phyloP scores from a whole-genome alignment of 164 flowering plant species.

The Berberis thunbergii region DNA sequence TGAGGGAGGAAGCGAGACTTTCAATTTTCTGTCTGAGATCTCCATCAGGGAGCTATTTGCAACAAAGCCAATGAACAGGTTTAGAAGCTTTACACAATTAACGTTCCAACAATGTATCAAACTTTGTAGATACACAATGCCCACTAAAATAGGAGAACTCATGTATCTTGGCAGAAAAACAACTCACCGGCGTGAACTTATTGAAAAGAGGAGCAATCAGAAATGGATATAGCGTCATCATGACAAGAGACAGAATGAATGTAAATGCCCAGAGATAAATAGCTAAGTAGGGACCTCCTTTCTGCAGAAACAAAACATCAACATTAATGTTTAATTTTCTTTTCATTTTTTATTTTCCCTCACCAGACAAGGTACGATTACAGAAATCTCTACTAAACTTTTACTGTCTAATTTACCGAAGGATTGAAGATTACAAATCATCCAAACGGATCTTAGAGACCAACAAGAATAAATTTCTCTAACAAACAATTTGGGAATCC shows the following conservation, averaged over 20 bases:
- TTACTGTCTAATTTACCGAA: background rate
- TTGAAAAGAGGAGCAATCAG: conserved; percentile 97
- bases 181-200: conserved; percentile 92
- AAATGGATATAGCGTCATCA: conserved; percentile 92
- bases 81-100: no score
- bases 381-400: no score
- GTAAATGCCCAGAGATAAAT: conserved; percentile 94
- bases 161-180: background rate
- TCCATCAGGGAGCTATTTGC: conserved; percentile 28
- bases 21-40: conserved; percentile 72
- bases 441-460: background rate
- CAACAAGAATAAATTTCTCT: no score
- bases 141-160: background rate
- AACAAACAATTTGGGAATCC: no score
- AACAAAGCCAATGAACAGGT: background rate
- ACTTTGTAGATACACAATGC: background rate
- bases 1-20: conserved; percentile 78
- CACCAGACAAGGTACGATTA: no score
- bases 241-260: conserved; percentile 78
- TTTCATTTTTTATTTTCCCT: no score
- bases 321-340: conserved; percentile 1
- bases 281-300: conserved; percentile 97
- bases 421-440: background rate
- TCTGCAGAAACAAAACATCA: conserved; percentile 41
- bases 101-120: no score